Evolutionary conservation across 2,329 filamentous ascomycete genomes (phyloP).

Genomic region (Fusarium dimerum): DNA sequence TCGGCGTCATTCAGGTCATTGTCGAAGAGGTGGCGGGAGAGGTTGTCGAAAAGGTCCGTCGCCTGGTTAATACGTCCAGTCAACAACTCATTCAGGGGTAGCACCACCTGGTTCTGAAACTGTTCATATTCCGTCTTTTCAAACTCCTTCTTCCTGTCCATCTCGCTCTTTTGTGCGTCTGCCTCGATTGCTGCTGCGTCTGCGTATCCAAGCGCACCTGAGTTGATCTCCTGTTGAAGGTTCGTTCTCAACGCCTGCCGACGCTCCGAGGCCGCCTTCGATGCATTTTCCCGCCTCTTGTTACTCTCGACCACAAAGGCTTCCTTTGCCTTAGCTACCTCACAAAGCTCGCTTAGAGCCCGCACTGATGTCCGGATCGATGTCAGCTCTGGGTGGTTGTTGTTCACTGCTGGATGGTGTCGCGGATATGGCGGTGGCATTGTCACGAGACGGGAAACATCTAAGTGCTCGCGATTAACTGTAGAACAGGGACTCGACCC

Average conservation of each 20-base stretch:
- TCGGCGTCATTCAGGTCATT: slow-evolving; percentile 68
- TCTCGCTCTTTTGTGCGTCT: slow-evolving; percentile 71
- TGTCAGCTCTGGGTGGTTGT: slow-evolving; percentile 87
- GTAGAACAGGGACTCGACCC: slow-evolving; percentile 46
- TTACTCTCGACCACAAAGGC: slow-evolving; percentile 57
- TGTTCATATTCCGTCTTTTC: slow-evolving; percentile 80
- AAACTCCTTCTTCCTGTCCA: slow-evolving; percentile 68
- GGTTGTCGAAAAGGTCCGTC: slow-evolving; percentile 73
- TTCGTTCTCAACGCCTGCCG: slow-evolving; percentile 69
- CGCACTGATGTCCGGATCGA: slow-evolving; percentile 75
- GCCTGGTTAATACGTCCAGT: slow-evolving; percentile 73
- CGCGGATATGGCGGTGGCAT: slow-evolving; percentile 91
- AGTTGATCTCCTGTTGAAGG: slow-evolving; percentile 75
- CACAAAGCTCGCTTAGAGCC: slow-evolving; percentile 70
- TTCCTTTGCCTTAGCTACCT: slow-evolving; percentile 69
- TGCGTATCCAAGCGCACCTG: slow-evolving; percentile 77
- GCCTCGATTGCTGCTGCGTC: slow-evolving; percentile 82
- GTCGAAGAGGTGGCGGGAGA: slow-evolving; percentile 71
- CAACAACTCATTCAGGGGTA: slow-evolving; percentile 78
- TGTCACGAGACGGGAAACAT: slow-evolving; percentile 90
- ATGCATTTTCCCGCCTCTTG: slow-evolving; percentile 59
- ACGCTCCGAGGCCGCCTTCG: slow-evolving; percentile 50
- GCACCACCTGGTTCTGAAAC: slow-evolving; percentile 81
- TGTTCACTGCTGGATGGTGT: slow-evolving; percentile 94
- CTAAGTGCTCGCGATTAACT: slow-evolving; percentile 61